A percentile compares a stretch with the other conserved stretches of the same genome.
phyloP scores from a whole-genome alignment of 2,329 filamentous ascomycete species.

The Falciphora oryzae region DNA sequence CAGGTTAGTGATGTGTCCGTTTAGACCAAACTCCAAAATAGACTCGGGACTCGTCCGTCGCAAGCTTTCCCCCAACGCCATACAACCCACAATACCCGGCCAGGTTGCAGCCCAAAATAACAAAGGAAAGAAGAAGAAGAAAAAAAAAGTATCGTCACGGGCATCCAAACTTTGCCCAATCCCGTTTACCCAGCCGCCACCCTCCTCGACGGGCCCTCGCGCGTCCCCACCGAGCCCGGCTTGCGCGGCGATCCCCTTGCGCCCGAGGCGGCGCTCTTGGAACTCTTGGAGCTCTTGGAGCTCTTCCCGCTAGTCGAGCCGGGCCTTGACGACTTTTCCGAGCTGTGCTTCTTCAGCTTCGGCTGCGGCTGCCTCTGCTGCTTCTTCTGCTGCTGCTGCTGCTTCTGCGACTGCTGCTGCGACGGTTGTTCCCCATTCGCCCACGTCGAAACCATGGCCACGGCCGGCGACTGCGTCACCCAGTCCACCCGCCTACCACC shows the following conservation, averaged over 20 bases:
- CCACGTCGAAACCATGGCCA: background rate
- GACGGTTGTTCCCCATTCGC: background rate
- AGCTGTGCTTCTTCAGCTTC: too few relatives aligned
- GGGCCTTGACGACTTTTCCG: background rate
- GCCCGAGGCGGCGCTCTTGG: background rate
- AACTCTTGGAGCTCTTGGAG: background rate
- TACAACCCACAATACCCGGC: too few relatives aligned
- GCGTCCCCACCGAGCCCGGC: too few relatives aligned
- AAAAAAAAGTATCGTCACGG: too few relatives aligned
- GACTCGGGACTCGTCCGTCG: too few relatives aligned
- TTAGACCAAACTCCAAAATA: too few relatives aligned
- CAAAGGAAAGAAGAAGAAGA: too few relatives aligned
- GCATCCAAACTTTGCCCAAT: background rate
- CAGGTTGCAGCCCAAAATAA: background rate
- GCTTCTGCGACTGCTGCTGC: background rate
- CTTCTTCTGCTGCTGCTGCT: background rate
- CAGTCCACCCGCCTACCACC: background rate
- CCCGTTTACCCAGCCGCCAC: background rate
- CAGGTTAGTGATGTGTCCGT: too few relatives aligned
- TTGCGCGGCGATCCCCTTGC: background rate
- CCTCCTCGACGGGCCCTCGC: background rate
- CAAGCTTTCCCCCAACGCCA: too few relatives aligned
- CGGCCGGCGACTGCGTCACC: conserved; percentile 2
- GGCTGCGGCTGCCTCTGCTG: too few relatives aligned
- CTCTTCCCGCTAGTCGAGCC: background rate